These are phyloP conservation scores for Annulohypoxylon moriforme DNA, from an alignment of 495 filamentous ascomycete species.

Conservation along the genomic window DNA sequence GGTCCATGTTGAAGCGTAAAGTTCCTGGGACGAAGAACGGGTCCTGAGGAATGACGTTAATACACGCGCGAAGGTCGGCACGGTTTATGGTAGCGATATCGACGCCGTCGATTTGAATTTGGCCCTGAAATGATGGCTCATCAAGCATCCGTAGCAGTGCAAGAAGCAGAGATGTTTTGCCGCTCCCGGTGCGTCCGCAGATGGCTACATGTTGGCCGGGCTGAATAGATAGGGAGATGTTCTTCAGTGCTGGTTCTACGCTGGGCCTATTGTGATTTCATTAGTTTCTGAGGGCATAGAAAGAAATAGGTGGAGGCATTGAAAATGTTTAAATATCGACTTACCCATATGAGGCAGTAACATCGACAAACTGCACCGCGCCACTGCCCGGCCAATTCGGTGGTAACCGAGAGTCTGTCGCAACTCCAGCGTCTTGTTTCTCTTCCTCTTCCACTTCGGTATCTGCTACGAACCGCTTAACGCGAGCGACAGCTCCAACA, in stretches of 20 bases:
- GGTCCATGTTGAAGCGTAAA: background rate
- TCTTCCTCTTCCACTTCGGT: background rate
- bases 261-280: background rate
- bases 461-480: background rate
- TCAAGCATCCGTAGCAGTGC: background rate
- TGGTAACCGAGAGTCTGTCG: background rate
- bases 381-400: background rate
- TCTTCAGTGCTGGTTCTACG: background rate
- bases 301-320: too few species aligned
- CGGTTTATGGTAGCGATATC: background rate
- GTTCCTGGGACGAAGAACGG: background rate
- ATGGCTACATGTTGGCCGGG: background rate
- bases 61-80: background rate
- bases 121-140: background rate
- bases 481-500: slow-evolving; percentile 1
- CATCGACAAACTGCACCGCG: background rate
- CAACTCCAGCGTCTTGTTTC: background rate
- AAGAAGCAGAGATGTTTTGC: background rate
- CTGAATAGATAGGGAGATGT: background rate
- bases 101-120: background rate
- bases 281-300: background rate
- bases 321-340: too few species aligned
- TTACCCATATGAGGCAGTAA: background rate
- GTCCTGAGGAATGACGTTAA: background rate
- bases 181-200: background rate